Conservation (phyloP, 495 filamentous ascomycete genomes). For the Hypoxylon subgilvum region DNA sequence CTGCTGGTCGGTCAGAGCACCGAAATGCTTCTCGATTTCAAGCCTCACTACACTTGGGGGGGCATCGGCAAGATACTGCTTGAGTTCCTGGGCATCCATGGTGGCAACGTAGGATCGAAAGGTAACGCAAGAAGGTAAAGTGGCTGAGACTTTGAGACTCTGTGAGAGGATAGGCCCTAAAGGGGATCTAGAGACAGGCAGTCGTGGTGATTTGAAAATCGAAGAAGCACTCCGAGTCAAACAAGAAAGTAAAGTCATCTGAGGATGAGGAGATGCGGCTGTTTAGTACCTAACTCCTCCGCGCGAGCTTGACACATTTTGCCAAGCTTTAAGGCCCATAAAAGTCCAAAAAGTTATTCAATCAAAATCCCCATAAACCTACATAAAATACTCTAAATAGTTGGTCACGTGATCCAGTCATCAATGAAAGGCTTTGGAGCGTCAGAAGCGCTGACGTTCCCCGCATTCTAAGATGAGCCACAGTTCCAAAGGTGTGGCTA, state of each 20-base stretch:
- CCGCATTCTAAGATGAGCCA: slow-evolving; percentile 17
- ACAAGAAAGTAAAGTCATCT: slow-evolving; percentile 35
- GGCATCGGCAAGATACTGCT: slow-evolving; percentile 85
- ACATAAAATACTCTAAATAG: too few species aligned
- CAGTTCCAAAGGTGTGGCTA: background rate
- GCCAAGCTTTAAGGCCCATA: slow-evolving; percentile 10
- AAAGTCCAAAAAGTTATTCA: too few species aligned
- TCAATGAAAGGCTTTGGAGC: slow-evolving; percentile 1
- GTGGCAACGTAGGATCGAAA: slow-evolving; percentile 25
- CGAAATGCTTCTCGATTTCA: slow-evolving; percentile 88
- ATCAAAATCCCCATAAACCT: too few species aligned
- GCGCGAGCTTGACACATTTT: background rate
- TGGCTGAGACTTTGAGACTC: background rate
- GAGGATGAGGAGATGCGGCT: slow-evolving; percentile 16
- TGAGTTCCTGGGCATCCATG: slow-evolving; percentile 59
- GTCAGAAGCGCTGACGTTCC: background rate
- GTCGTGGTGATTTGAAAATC: slow-evolving; percentile 28
- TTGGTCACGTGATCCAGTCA: slow-evolving; percentile 5
- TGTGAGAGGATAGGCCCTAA: background rate
- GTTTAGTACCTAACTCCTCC: slow-evolving; percentile 10
- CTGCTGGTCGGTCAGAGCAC: slow-evolving; percentile 75
- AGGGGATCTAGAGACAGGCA: slow-evolving; percentile 14
- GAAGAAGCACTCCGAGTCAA: slow-evolving; percentile 35
- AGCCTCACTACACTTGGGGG: slow-evolving; percentile 86
- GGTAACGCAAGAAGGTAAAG: background rate